phyloP scores from a whole-genome alignment of 164 flowering plant genomes.

The Paratinospora sagittata region DNA sequence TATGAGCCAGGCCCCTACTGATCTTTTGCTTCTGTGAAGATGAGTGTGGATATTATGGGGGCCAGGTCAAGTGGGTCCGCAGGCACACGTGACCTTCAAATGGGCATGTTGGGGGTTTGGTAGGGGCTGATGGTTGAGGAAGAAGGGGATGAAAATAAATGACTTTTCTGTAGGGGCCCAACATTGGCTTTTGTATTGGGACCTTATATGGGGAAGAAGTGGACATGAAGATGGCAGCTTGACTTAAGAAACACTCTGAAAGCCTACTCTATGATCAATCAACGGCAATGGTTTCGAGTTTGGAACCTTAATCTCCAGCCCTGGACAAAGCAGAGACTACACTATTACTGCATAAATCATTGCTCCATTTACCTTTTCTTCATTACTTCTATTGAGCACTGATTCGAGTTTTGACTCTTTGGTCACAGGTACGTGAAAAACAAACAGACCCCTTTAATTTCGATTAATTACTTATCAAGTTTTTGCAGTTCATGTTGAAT shows the following conservation, averaged over 20 bases:
- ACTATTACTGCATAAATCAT: conserved; percentile 13
- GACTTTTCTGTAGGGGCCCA: conserved; percentile 22
- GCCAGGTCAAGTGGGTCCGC: conserved; percentile 17
- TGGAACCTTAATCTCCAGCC: conserved; percentile 25
- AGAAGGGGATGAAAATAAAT: neutral
- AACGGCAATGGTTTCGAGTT: conserved; percentile 11
- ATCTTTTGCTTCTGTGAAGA: conserved; percentile 13
- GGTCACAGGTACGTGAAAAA: neutral
- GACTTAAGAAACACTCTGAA: conserved; percentile 29
- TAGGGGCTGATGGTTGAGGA: neutral
- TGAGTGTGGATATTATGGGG: conserved; percentile 9
- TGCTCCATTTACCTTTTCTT: conserved; percentile 9
- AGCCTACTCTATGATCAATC: conserved; percentile 12
- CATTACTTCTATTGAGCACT: neutral
- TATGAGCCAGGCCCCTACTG: conserved; percentile 19
- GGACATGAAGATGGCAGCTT: conserved; percentile 30
- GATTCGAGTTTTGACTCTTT: neutral
- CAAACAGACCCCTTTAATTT: neutral
- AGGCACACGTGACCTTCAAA: conserved; percentile 21
- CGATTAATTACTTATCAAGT: neutral
- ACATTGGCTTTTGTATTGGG: neutral
- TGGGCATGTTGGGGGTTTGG: conserved; percentile 8
- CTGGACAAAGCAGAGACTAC: conserved; percentile 10
- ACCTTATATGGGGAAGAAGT: conserved; percentile 16
- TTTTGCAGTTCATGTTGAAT: neutral